Base-by-base conservation (phyloP, 306 rosid genomes). In the Heteromeles arbutifolia region DNA sequence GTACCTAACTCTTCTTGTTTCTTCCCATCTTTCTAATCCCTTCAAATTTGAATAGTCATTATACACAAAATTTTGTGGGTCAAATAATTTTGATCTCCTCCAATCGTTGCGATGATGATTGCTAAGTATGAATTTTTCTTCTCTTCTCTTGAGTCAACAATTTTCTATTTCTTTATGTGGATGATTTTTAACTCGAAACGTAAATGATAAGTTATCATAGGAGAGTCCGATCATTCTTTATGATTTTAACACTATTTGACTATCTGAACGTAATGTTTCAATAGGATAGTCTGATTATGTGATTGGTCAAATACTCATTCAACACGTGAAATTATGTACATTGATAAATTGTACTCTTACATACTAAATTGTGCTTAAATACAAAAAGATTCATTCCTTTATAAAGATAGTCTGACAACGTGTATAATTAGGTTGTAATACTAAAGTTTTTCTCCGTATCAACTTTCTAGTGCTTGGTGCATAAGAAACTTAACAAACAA, bases 191-290 rank as follows among this genome's bases (percentile, higher is more conserved):
- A 50, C 21, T 50, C 6, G 3, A 50, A 17, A 50, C 21, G 21
- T 50, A 50, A 0, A 50, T 50, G 54, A 50, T 18, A 50, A 50
- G 21, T 50, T 50, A 15, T 50, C 3, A 50, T 50, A n/a, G n/a
- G 8, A 3, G 21, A 50, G 21, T 15, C 54, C 8, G 0, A 5
- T 15, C 21, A 50, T 50, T 5, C 54, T 50, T 50, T 50, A 50
- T 50, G 21, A 50, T 15, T 48, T 50, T 17, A 5, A 48, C 54
- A 48, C 21, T 11, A 3, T 44, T 44, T 44, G 14, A 44, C 15
- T 11, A 44, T 0, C 0, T 11, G 0, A 44, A 3, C 0, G 50
- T 11, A 44, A 3, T 11, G 5, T 3, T 11, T 15, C 0, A 50
- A 2, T 15, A 50, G 0, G 6, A 50, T 0, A 1, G 8, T 50